Conservation (phyloP, 306 rosid species). For the Styphnolobium japonicum region DNA sequence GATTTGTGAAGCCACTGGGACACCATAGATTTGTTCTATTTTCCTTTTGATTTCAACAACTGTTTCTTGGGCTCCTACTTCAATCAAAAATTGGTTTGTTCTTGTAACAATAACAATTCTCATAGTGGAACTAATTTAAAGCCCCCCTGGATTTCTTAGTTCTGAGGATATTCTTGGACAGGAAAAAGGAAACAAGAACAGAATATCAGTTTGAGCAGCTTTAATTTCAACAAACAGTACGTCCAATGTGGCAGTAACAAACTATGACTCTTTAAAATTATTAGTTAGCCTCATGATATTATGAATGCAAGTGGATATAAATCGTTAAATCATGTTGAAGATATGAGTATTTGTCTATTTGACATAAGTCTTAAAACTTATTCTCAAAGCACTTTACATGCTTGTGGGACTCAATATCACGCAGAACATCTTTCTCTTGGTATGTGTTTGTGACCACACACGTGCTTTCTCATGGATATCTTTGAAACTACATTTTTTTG, state of each 20-base stretch:
- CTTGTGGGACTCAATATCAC: constrained; percentile 23
- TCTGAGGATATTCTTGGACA: neutral
- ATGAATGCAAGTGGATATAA: constrained; percentile 18
- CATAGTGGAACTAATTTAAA: constrained; percentile 33
- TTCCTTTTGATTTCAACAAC: constrained; percentile 64
- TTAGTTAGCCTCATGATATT: constrained; percentile 35
- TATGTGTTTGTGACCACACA: neutral
- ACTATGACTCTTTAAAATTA: neutral
- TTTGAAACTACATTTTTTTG: constrained; percentile 1
- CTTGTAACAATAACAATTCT: constrained; percentile 43
- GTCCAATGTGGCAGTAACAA: constrained; percentile 15
- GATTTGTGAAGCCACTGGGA: constrained; percentile 60
- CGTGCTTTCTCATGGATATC: neutral
- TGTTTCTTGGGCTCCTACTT: constrained; percentile 58
- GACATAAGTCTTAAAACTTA: neutral
- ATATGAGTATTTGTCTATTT: constrained; percentile 22
- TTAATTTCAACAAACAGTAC: constrained; percentile 2
- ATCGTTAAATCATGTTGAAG: constrained; percentile 33
- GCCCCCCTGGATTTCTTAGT: neutral
- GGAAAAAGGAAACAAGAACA: neutral
- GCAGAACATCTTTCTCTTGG: constrained; percentile 16
- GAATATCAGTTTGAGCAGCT: constrained; percentile 10
- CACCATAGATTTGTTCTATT: constrained; percentile 64
- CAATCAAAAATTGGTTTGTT: constrained; percentile 47
- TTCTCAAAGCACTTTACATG: constrained; percentile 2